A percentile compares a stretch with the other conserved stretches of the same genome.
These are phyloP conservation scores for Petunia hybrid DNA, from an alignment of 305 asterid genomes.

Conservation along the genomic window DNA sequence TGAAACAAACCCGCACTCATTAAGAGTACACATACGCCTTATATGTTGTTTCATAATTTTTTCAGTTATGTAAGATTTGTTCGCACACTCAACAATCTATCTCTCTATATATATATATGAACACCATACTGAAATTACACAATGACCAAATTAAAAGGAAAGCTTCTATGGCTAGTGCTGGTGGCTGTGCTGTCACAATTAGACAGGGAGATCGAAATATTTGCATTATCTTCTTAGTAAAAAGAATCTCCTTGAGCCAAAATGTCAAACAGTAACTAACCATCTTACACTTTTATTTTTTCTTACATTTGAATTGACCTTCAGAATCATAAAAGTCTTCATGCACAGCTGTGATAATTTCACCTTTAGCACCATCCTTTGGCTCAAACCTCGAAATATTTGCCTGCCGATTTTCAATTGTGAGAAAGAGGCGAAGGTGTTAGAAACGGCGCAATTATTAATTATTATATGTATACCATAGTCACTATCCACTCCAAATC, in stretches of 20 bases:
- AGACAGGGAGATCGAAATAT: neutral
- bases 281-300: neutral
- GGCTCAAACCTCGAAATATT: constrained; percentile 23
- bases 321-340: constrained; percentile 21
- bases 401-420: neutral
- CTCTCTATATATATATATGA: no score
- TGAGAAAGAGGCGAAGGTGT: neutral
- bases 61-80: no score
- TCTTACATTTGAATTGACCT: constrained; percentile 26
- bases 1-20: no score
- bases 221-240: neutral
- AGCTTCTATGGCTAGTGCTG: constrained; percentile 29
- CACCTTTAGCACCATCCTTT: neutral
- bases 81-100: no score
- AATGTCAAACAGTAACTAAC: neutral
- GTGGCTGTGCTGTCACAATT: neutral
- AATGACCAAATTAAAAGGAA: constrained; percentile 38
- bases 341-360: constrained; percentile 24
- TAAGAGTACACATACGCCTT: no score
- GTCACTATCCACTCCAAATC: constrained; percentile 31
- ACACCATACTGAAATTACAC: no score
- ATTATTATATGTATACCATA: constrained; percentile 20
- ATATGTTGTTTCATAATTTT: no score
- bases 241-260: constrained; percentile 21
- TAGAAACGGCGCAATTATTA: constrained; percentile 17